Evolutionary conservation across 257 asterid genomes (phyloP), one percentile per base, ranked within the genome.

Genomic region (Forsythia viridissima): DNA sequence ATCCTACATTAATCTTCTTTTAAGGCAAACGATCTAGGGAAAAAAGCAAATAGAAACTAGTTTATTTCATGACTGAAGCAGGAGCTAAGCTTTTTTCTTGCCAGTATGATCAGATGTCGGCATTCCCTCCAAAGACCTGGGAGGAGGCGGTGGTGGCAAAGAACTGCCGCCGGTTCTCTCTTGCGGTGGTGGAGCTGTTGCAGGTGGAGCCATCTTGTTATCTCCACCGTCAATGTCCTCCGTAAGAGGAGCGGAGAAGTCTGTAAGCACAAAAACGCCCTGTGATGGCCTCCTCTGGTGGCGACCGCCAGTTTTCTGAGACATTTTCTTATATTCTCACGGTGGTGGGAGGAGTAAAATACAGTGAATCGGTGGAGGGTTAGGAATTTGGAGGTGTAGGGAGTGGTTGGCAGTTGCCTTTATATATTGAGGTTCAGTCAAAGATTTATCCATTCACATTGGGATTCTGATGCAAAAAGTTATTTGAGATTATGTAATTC

Each of bases 201-300:
- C 72, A n/a, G 80, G 80, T 3, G 81, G 20, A 67, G 83, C 69
- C 75, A 18, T 4, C 24, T 82, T 82, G 70, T 36, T 74, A 46
- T 74, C 73, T 38, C 41, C 80, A 5, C 79, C 83, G 68, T 9
- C 85, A 77, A 81, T 74, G 43, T 80, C 85, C 9, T 85, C 90
- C 46, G 88, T 83, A 0, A 70, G 65, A 3, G 94, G 91, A 70
- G 81, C 91, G 20, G 90, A 55, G 80, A 92, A 87, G 65, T 89
- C 97, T 20, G 96, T 92, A 65, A 89, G 30, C 13, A 79, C 86
- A 82, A 92, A 92, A 48, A 85, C 82, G 11, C 93, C 82, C 84
- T 91, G 97, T 1, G 97, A 92, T 12, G 96, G 93, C 43, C 89
- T 88, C 80, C 97, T 88, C 52, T 86, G 91, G 86, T 92, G 97